phyloP scores from a whole-genome alignment of 805 yeast species.

The Schwanniomyces vanrijiae region DNA sequence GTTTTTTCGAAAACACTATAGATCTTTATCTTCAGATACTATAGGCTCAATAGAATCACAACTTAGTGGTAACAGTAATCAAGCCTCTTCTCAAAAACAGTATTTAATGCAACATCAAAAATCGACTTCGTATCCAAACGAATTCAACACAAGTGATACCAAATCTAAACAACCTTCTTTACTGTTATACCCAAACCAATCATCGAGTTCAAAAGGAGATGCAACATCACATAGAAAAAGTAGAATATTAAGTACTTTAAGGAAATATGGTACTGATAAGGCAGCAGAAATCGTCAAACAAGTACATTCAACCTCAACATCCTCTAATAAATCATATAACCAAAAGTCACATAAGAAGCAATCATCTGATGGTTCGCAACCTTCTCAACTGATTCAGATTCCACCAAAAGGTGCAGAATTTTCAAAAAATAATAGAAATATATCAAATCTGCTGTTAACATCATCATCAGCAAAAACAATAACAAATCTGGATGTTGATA shows the following conservation, averaged over 20 bases:
- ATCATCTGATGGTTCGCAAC: not conserved
- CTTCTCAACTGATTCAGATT: not conserved
- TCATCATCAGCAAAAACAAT: not conserved
- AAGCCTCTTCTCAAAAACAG: not conserved
- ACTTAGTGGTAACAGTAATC: not conserved
- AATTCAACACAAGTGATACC: not conserved
- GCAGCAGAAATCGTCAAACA: conserved; percentile 39
- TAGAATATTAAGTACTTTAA: conserved; percentile 39
- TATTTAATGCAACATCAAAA: not conserved
- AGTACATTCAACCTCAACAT: conserved; percentile 14
- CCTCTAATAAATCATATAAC: conserved; percentile 4
- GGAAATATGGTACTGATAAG: conserved; percentile 41
- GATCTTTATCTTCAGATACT: conserved; percentile 63
- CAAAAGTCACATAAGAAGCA: conserved; percentile 4
- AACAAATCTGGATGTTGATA: not conserved
- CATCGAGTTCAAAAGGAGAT: not conserved
- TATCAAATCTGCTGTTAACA: not conserved
- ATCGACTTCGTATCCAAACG: not conserved
- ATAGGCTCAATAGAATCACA: conserved; percentile 21
- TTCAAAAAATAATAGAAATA: not conserved
- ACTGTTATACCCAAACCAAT: not conserved
- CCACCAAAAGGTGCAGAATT: not conserved
- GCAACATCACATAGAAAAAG: conserved; percentile 18
- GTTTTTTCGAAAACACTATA: conserved; percentile 62
- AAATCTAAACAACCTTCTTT: not conserved